Evolutionary conservation across 805 yeast genomes (phyloP).

Genomic region (Saccharomyces eubayanus): DNA sequence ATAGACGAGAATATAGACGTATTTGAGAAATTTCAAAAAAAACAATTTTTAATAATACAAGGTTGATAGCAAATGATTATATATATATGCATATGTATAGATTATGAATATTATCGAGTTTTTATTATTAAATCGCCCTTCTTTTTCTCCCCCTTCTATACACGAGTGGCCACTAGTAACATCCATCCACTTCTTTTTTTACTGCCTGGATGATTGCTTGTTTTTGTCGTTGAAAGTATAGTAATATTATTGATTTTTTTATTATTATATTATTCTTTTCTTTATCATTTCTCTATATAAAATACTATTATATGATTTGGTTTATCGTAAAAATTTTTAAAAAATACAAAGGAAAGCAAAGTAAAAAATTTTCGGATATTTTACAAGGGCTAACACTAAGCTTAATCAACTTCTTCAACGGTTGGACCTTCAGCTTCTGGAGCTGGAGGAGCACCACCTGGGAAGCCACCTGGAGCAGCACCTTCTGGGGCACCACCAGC

Average conservation of each 20-base stretch:
- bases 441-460: conserved; percentile 56
- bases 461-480: conserved; percentile 50
- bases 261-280: neutral
- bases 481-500: conserved; percentile 74
- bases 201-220: too few relatives aligned
- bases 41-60: neutral
- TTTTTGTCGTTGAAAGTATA: too few relatives aligned
- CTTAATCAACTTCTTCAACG: conserved; percentile 73
- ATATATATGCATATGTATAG: neutral
- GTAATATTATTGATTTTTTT: neutral
- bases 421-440: conserved; percentile 63
- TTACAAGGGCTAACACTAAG: neutral
- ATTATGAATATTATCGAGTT: neutral
- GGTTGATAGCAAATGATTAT: neutral
- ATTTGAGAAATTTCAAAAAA: neutral
- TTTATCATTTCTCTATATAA: neutral
- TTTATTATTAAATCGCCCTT: neutral
- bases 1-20: neutral
- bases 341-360: neutral
- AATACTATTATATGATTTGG: neutral
- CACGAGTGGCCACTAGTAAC: too few relatives aligned
- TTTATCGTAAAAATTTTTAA: neutral
- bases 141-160: too few relatives aligned
- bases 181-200: too few relatives aligned
- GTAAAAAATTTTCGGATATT: neutral